Base-by-base conservation (phyloP, 2,329 filamentous ascomycete species). In the Xylaria sp. region DNA sequence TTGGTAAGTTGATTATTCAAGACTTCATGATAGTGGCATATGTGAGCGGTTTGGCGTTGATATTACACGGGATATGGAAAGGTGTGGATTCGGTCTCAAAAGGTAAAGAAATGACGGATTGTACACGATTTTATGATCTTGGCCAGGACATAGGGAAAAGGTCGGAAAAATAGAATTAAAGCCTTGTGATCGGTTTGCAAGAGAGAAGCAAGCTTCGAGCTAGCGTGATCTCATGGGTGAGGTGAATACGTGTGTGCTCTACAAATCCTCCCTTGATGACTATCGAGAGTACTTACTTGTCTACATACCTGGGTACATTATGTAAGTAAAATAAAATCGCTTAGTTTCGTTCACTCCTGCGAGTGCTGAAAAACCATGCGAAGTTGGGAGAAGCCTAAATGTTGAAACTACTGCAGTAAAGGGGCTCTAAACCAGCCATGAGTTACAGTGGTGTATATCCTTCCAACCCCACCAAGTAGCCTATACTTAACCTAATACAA, bases 1-100 rank as follows among this genome's bases (percentile, higher is more conserved):
- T 70, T 59, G 15, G 63, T 67, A 72, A 64, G 70, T 66, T 67
- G 69, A 72, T 73, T 73, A 36, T 74, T 66, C 66, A 64, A 69
- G 66, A 69, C 61, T 73, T 71, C n/a, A 68, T 62, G 58, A 56
- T 48, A 51, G 58, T 64, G 64, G 70, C 67, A 66, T 70, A 36
- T 55, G 71, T 56, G 56, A 73, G 74, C 71, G 73, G 66, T 73
- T 63, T 59, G 75, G 76, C 72, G 74, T 77, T 76, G 49, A 23
- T 46, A 63, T 31, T 67, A 67, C 58, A 69, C 13, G 67, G 69
- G 31, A 52, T 28, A 31, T 5, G 61, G 64, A 51, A 64, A 60
- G 64, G 70, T 48, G 57, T 60, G 64, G 58, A 36, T 59, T 58
- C 54, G 70, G 48, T 49, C 62, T 58, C 58, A 68, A 55, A 68